Evolutionary conservation across 1,284 basidiomycete species (phyloP).

Genomic region (Microbotryomycetes sp.): DNA sequence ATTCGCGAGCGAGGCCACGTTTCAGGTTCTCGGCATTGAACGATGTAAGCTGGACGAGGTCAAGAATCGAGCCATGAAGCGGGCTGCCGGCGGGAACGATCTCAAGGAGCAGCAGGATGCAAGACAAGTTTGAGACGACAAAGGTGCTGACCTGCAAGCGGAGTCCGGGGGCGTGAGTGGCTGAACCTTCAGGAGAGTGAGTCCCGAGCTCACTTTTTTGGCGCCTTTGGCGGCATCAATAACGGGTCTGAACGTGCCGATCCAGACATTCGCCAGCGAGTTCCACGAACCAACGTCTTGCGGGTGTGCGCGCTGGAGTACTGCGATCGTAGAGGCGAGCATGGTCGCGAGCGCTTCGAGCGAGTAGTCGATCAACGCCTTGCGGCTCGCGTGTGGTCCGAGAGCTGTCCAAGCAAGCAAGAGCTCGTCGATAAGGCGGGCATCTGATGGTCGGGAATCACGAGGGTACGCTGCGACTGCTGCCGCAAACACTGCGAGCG

Average conservation of each 20-base stretch:
- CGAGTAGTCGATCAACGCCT: slow-evolving; percentile 20
- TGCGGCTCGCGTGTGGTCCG: slow-evolving; percentile 11
- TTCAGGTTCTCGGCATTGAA: slow-evolving; percentile 31
- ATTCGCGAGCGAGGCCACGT: slow-evolving; percentile 25
- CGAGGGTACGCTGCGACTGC: slow-evolving; percentile 2
- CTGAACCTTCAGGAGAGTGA: background rate
- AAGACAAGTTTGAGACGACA: slow-evolving; percentile 20
- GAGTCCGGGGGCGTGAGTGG: too few species aligned
- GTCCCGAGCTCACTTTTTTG: slow-evolving; percentile 24
- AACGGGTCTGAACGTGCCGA: slow-evolving; percentile 9
- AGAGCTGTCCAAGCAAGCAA: slow-evolving; percentile 5
- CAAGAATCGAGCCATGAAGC: slow-evolving; percentile 8
- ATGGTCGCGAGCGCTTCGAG: slow-evolving; percentile 23
- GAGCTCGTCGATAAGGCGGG: background rate
- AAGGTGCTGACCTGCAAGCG: slow-evolving; percentile 14
- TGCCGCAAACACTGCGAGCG: slow-evolving; percentile 16
- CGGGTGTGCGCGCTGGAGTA: background rate
- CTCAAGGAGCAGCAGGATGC: slow-evolving; percentile 16
- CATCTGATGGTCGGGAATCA: background rate
- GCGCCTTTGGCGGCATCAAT: slow-evolving; percentile 23
- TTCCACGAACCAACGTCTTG: slow-evolving; percentile 7
- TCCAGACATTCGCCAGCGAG: slow-evolving; percentile 12
- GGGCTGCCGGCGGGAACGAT: background rate
- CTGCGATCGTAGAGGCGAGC: background rate
- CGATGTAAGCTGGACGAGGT: slow-evolving; percentile 15